Evolutionary conservation across 441 rosid species (phyloP).

Genomic region (Erysimum cheiri): DNA sequence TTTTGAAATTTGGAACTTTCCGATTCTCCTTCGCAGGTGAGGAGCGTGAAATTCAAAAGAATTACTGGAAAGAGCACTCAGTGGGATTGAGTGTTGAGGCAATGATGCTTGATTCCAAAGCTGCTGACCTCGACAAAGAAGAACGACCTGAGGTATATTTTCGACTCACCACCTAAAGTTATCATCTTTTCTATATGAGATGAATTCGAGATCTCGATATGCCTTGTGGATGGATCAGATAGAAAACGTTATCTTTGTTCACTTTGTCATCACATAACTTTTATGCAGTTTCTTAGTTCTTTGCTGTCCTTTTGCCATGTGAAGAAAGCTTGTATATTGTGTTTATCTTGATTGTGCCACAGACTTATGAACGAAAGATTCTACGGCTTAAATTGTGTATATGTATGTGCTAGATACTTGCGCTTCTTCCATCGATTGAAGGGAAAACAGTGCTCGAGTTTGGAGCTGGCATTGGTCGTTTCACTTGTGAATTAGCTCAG

Average conservation of each 20-base stretch:
- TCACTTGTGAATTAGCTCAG: constrained; percentile 86
- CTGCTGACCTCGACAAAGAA: constrained; percentile 93
- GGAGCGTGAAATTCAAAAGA: constrained; percentile 82
- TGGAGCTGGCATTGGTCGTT: constrained; percentile 97
- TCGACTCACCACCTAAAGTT: not conserved
- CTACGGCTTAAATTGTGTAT: constrained; percentile 23
- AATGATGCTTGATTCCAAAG: constrained; percentile 97
- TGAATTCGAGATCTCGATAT: not conserved
- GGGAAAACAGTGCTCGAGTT: constrained; percentile 89
- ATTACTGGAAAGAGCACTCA: constrained; percentile 87
- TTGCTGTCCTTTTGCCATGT: not conserved
- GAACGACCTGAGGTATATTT: constrained; percentile 86
- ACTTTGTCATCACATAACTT: not conserved
- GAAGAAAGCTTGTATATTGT: not conserved
- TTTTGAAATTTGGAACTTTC: not conserved
- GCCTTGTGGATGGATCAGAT: not conserved
- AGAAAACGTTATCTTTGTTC: not conserved
- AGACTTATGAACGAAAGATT: constrained; percentile 1
- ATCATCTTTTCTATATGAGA: not conserved
- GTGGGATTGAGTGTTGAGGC: constrained; percentile 79
- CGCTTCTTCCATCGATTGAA: constrained; percentile 80
- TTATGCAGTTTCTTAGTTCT: not conserved
- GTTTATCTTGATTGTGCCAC: not conserved
- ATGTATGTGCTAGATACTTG: constrained; percentile 47
- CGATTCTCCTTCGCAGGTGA: constrained; percentile 10